Base-by-base conservation (phyloP, 495 filamentous ascomycete genomes). In the Neurospora sp. region DNA sequence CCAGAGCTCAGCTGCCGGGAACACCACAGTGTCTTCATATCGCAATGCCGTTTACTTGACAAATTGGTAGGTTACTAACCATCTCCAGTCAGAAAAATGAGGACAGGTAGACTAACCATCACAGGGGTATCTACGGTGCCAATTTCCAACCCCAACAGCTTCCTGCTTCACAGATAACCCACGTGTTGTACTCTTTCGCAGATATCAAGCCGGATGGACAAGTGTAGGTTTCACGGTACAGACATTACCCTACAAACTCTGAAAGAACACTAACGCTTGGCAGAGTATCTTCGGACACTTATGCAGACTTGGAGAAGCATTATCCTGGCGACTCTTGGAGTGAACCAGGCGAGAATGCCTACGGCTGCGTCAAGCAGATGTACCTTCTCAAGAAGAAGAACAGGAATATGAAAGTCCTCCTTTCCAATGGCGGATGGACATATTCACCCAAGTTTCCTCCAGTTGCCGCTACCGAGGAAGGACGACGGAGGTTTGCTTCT, bases 351-450 rank as follows among this genome's bases (percentile, higher is more conserved):
- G 86, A 82, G 71, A 93, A 94, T 76, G 87, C 90, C 39, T 94
- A 93, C 78, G 92, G 92, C 65, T 94, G 89, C 77, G 81, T 93
- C 65, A 97, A 97, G 85, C 94, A 97, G 81, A 85, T 97, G 3
- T 92, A 86, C 81, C 83, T 97, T 27, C 87, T 93, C 39, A 97
- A 97, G 85, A 92, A 94, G 83, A 82, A 85, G 73, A 88, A 97
- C 80, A 87, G 94, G 22, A 89, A 93, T 76, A 80, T 97, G 42
- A 97, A 97, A 82, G 86, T 92, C 4, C 83, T 96, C 14, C 88
- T 97, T 2, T 94, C 91, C 37, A 94, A 97, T 73, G 94, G 94
- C 39, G 94, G 94, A 7, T 97, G 94, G 92, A 94, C 92, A 0
- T 96, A 94, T 79, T 93, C 92, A 10, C 82, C 89, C 72, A 94